Percentiles rank a stretch among this genome's conserved stretches.
Conservation (phyloP, 371 early-diverging fungal species). For the Mortierella sp. region DNA sequence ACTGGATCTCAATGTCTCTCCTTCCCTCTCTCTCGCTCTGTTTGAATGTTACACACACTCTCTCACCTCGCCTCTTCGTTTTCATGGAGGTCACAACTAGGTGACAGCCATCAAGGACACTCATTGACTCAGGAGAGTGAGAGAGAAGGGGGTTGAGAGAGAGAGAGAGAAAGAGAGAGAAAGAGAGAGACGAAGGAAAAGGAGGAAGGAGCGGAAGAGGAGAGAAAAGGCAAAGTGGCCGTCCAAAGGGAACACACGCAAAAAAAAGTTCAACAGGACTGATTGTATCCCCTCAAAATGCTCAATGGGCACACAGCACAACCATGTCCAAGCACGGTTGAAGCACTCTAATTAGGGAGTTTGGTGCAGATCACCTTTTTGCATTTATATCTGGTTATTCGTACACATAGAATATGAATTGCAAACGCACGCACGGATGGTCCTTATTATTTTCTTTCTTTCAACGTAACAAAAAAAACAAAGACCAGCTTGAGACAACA, state of each 20-base stretch:
- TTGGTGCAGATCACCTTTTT: neutral
- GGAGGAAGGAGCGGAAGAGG: neutral
- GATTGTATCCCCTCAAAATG: neutral
- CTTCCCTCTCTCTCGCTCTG: neutral
- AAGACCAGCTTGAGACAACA: neutral
- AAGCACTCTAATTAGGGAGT: neutral
- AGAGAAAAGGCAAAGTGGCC: neutral
- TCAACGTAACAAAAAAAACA: neutral
- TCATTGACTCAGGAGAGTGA: neutral
- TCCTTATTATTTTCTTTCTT: neutral
- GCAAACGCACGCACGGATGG: neutral
- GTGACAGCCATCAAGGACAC: neutral
- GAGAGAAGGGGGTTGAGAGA: neutral
- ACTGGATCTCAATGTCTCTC: neutral
- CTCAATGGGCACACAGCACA: neutral
- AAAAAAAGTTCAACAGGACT: neutral
- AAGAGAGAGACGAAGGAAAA: neutral
- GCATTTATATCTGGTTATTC: no score
- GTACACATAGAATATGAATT: no score
- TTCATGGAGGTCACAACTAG: slow-evolving; percentile 3
- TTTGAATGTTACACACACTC: neutral
- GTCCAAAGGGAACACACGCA: neutral
- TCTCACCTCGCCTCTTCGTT: neutral
- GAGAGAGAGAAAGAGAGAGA: neutral
- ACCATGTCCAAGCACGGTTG: neutral